Percentiles rank a stretch among this genome's conserved stretches.
Conservation (phyloP, 768 basidiomycete species). For the Pleurotus pulmonarius region DNA sequence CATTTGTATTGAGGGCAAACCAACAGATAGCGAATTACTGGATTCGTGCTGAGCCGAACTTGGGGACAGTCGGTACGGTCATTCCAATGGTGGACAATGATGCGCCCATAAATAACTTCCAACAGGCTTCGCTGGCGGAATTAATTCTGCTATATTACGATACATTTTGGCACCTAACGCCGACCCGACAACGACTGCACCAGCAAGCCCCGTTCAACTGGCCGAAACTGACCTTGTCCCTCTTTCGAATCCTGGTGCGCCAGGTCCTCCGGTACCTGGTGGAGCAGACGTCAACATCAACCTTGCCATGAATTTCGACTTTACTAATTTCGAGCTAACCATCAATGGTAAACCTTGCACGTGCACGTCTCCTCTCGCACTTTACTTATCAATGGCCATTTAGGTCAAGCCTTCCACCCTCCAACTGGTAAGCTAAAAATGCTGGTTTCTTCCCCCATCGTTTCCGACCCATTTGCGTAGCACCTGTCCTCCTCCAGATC, state of each 20-base stretch:
- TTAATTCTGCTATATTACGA: constrained; percentile 40
- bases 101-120: too few relatives aligned
- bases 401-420: constrained; percentile 18
- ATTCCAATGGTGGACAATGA: too few relatives aligned
- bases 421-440: constrained; percentile 22
- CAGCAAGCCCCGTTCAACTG: constrained; percentile 16
- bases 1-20: constrained; percentile 33
- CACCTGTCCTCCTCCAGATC: constrained; percentile 13
- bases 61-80: not conserved
- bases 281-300: constrained; percentile 33
- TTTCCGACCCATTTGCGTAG: constrained; percentile 23
- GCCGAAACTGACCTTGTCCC: constrained; percentile 28
- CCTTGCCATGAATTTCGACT: constrained; percentile 16
- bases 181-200: constrained; percentile 24
- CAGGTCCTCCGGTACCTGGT: constrained; percentile 29
- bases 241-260: constrained; percentile 19
- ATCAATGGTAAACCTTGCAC: constrained; percentile 8
- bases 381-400: not conserved
- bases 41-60: constrained; percentile 27
- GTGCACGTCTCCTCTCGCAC: constrained; percentile 5
- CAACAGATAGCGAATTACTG: constrained; percentile 41
- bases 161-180: constrained; percentile 26
- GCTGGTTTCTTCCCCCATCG: constrained; percentile 29
- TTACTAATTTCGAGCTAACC: constrained; percentile 21
- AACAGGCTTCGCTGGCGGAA: constrained; percentile 23